Evolutionary conservation across 768 basidiomycete genomes (phyloP), one percentile per base, ranked within the genome.

Genomic region (Leccinum disarticulatum): DNA sequence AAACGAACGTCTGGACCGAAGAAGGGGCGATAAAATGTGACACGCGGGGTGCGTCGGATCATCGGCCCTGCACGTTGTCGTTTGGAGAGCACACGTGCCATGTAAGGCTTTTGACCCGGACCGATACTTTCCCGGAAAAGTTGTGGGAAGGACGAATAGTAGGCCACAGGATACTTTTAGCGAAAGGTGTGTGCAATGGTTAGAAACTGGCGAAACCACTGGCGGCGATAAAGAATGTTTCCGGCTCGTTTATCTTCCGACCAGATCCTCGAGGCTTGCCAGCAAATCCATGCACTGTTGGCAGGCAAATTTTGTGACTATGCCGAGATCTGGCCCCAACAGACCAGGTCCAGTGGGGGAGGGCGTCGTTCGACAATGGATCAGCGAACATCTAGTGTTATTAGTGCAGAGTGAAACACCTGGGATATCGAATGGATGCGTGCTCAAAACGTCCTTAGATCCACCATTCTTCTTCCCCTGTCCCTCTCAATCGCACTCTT

Each of bases 401-500:
- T 11, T 22, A 38, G 9, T 10, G 35, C 17, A 22, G 41, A 43
- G 25, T 49, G 36, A 50, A 51, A 30, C 15, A 50, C 19, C 43
- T n/a, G 41, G 41, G 2, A 43, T 43, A 43, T 41, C 17, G 14
- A 54, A 52, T 7, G 14, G 15, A 38, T 22, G 33, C 67, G 61
- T 11, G 55, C 31, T 66, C 47, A 73, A 38, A 79, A 82, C 59
- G 84, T 81, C 75, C 84, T 80, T 61, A 88, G 76, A 64, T 87
- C 85, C 19, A 91, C 75, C 63, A 94, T 77, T 71, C 82, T 89
- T 74, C 94, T 81, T 28, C 94, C 94, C 59, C 93, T 78, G 65
- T 90, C 91, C 55, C 90, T 79, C 79, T 95, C 92, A 22, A 95
- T 77, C 60, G 90, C 89, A 57, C 73, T 78, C 70, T 85, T 86